phyloP scores from a whole-genome alignment of 768 basidiomycete genomes.

The Pulveroboletus sp. region DNA sequence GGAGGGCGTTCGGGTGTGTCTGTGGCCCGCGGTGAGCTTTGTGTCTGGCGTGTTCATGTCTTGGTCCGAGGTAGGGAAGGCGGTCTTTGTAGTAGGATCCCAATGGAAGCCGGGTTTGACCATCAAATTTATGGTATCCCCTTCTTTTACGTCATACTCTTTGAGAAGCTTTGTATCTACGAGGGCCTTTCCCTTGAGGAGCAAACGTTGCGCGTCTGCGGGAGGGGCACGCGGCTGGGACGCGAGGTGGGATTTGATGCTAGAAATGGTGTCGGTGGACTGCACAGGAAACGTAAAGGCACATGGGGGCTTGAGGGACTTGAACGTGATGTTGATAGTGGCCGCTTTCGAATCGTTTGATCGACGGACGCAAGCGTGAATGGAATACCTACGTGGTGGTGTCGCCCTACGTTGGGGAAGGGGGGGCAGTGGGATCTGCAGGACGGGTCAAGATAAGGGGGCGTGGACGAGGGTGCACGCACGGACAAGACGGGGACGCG shows the following conservation, averaged over 20 bases:
- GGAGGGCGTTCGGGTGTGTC: slow-evolving; percentile 68
- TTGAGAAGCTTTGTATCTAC: slow-evolving; percentile 84
- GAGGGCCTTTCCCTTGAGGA: slow-evolving; percentile 93
- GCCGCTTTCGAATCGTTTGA: slow-evolving; percentile 17
- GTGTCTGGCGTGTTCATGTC: slow-evolving; percentile 22
- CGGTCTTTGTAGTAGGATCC: slow-evolving; percentile 50
- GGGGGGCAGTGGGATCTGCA: slow-evolving; percentile 55
- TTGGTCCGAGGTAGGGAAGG: slow-evolving; percentile 21
- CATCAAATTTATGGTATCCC: slow-evolving; percentile 81
- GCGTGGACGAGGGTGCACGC: slow-evolving; percentile 18
- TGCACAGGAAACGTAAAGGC: slow-evolving; percentile 69
- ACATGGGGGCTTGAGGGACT: slow-evolving; percentile 85
- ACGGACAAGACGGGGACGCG: slow-evolving; percentile 70
- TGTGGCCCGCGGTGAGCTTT: slow-evolving; percentile 30
- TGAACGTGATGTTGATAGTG: slow-evolving; percentile 70
- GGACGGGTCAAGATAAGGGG: slow-evolving; percentile 3
- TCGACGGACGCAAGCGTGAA: slow-evolving; percentile 1
- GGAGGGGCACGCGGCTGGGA: slow-evolving; percentile 66
- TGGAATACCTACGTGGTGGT: slow-evolving; percentile 27
- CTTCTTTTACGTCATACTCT: slow-evolving; percentile 82
- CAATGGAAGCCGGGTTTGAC: slow-evolving; percentile 72
- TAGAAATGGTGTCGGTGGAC: slow-evolving; percentile 76
- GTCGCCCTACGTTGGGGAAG: slow-evolving; percentile 52
- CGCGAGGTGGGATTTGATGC: slow-evolving; percentile 76
- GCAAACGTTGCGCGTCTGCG: slow-evolving; percentile 75